Conservation (phyloP, 805 yeast species). For the Myxozyma kluyveri region DNA sequence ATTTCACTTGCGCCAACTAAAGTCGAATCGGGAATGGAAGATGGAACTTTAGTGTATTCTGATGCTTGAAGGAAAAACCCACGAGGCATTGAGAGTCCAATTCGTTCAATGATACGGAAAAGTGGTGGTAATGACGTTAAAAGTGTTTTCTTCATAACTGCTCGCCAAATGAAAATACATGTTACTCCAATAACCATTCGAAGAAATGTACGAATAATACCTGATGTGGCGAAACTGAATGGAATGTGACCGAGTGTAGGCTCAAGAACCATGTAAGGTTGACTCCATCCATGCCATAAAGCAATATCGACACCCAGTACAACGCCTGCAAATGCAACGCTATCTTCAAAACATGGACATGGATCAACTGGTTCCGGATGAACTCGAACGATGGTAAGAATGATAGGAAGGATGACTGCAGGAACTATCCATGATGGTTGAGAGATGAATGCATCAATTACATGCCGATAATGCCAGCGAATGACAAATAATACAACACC, state of each 20-base stretch:
- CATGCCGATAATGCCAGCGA: conserved; percentile 44
- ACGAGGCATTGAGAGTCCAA: conserved; percentile 44
- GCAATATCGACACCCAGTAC: conserved; percentile 70
- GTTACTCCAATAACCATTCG: conserved; percentile 63
- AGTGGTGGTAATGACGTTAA: conserved; percentile 58
- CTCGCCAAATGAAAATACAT: conserved; percentile 70
- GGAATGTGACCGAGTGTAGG: conserved; percentile 43
- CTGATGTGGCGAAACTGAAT: conserved; percentile 45
- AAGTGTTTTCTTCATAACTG: conserved; percentile 64
- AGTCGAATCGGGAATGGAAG: conserved; percentile 39
- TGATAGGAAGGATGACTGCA: conserved; percentile 37
- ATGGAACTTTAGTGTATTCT: conserved; percentile 38
- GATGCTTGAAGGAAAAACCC: conserved; percentile 41
- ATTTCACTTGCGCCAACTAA: conserved; percentile 37
- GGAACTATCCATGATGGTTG: conserved; percentile 34
- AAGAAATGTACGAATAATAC: conserved; percentile 43
- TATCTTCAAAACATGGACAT: conserved; percentile 95
- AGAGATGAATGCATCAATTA: conserved; percentile 45
- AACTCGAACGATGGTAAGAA: conserved; percentile 54
- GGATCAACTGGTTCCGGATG: conserved; percentile 87
- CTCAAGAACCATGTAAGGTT: conserved; percentile 26
- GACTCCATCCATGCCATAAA: conserved; percentile 47
- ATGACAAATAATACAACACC: conserved; percentile 57
- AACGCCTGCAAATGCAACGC: conserved; percentile 90
- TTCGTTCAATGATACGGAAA: conserved; percentile 43